phyloP scores from a whole-genome alignment of 1,139 yeast genomes.

The Yamadazyma spencermartinsiae region DNA sequence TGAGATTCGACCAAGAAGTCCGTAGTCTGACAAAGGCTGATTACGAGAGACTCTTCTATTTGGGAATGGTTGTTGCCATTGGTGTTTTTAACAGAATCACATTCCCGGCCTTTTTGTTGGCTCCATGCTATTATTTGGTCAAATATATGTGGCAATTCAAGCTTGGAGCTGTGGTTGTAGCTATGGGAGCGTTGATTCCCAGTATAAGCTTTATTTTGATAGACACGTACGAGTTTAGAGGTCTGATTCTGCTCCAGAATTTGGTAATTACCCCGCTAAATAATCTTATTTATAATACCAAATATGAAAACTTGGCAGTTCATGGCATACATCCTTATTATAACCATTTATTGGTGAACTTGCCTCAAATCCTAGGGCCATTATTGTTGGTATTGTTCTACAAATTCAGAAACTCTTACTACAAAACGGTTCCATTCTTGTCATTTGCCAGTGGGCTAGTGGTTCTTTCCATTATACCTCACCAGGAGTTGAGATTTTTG shows the following conservation, averaged over 20 bases:
- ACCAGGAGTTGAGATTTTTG: slow-evolving; percentile 87
- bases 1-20: slow-evolving; percentile 31
- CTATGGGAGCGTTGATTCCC: slow-evolving; percentile 33
- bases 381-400: slow-evolving; percentile 45
- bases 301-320: slow-evolving; percentile 54
- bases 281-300: slow-evolving; percentile 69
- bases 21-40: slow-evolving; percentile 4
- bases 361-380: slow-evolving; percentile 86
- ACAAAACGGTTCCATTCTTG: slow-evolving; percentile 53
- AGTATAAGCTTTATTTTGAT: slow-evolving; percentile 41
- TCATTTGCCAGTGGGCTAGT: slow-evolving; percentile 62
- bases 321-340: slow-evolving; percentile 87
- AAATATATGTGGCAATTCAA: slow-evolving; percentile 35
- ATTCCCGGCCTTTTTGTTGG: slow-evolving; percentile 67
- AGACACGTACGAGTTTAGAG: slow-evolving; percentile 47
- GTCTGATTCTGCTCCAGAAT: slow-evolving; percentile 9
- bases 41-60: slow-evolving; percentile 22
- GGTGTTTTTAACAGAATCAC: slow-evolving; percentile 88
- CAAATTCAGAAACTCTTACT: slow-evolving; percentile 31
- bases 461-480: slow-evolving; percentile 72
- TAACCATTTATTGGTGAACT: slow-evolving; percentile 70
- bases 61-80: slow-evolving; percentile 58
- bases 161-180: slow-evolving; percentile 22
- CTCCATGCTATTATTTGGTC: slow-evolving; percentile 53
- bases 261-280: slow-evolving; percentile 72